phyloP scores from a whole-genome alignment of 148 eudicot genomes.

The Amaranthus palmeri region DNA sequence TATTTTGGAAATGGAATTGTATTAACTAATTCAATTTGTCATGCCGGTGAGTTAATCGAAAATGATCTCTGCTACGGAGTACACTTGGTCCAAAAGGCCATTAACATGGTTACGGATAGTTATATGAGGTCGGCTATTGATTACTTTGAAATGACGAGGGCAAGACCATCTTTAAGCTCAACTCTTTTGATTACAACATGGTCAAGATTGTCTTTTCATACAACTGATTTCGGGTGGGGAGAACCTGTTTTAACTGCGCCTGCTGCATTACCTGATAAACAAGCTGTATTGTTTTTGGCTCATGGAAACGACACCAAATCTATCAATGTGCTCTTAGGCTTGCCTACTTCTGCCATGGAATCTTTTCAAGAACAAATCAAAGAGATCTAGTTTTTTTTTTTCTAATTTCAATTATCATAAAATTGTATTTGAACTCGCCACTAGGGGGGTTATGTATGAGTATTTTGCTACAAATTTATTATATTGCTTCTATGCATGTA shows the following conservation, averaged over 20 bases:
- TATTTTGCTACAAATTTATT: no score
- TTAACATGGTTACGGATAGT: constrained; percentile 34
- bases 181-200: constrained; percentile 50
- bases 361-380: constrained; percentile 32
- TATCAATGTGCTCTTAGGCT: constrained; percentile 43
- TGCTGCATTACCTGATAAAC: constrained; percentile 38
- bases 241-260: constrained; percentile 42
- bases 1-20: constrained; percentile 55
- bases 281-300: constrained; percentile 36
- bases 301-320: constrained; percentile 36
- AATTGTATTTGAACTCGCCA: no score
- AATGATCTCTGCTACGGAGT: constrained; percentile 39
- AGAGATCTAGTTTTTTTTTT: constrained; percentile 2
- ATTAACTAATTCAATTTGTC: constrained; percentile 36
- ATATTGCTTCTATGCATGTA: no score
- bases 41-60: constrained; percentile 36
- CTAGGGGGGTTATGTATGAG: no score
- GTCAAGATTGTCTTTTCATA: constrained; percentile 45
- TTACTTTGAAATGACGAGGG: constrained; percentile 44
- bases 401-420: no score
- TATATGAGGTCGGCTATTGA: constrained; percentile 56
- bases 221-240: constrained; percentile 62
- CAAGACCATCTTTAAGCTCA: constrained; percentile 41
- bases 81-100: constrained; percentile 35
- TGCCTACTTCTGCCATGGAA: constrained; percentile 48